Evolutionary conservation across 345 rosid genomes (phyloP).

Genomic region (Rhodamnia rubescens): DNA sequence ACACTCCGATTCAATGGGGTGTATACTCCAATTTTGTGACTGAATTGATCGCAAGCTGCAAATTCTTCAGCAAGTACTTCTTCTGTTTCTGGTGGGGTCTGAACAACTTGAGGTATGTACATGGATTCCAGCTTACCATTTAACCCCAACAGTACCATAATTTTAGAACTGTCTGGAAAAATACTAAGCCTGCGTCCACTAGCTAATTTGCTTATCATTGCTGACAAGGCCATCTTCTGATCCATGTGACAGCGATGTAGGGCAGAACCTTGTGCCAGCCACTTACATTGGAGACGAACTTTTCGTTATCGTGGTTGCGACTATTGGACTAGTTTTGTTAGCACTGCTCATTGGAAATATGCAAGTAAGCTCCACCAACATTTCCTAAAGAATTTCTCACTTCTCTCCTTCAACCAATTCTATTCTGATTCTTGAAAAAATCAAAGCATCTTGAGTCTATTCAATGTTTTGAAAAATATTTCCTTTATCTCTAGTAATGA

Average conservation of each 20-base stretch:
- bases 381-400: not conserved
- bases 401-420: not conserved
- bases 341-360: conserved; percentile 55
- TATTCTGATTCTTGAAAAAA: not conserved
- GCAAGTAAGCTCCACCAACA: conserved; percentile 25
- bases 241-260: conserved; percentile 27
- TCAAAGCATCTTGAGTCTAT: not conserved
- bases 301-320: conserved; percentile 45
- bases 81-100: conserved; percentile 40
- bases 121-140: not conserved
- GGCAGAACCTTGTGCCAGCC: conserved; percentile 15
- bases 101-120: conserved; percentile 25
- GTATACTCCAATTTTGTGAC: conserved; percentile 3
- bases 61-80: conserved; percentile 24
- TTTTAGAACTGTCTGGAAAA: not conserved
- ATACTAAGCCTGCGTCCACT: not conserved
- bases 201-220: not conserved
- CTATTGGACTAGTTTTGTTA: conserved; percentile 48
- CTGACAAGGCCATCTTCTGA: not conserved
- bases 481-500: not conserved
- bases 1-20: conserved; percentile 6
- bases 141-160: not conserved
- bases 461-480: not conserved
- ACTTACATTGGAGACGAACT: conserved; percentile 37
- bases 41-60: conserved; percentile 4